Percentiles rank a stretch among this genome's conserved stretches.
Conservation (phyloP, 768 basidiomycete species). For the Boletus sp. region DNA sequence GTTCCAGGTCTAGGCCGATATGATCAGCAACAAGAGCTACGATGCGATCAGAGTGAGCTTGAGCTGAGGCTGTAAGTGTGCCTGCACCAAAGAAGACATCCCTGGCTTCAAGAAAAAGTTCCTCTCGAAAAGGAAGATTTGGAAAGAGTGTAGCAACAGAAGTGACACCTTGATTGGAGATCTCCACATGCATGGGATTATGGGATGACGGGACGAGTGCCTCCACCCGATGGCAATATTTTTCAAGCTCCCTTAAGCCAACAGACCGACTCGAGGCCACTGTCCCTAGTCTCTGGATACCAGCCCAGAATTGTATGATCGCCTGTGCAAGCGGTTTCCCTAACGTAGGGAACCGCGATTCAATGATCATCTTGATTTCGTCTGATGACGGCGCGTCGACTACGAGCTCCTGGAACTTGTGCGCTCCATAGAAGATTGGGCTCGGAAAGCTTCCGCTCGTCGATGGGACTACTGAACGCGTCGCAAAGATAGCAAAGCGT, state of each 20-base stretch:
- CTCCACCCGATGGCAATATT: constrained; percentile 75
- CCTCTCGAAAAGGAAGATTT: constrained; percentile 77
- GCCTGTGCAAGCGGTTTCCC: constrained; percentile 44
- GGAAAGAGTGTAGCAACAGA: constrained; percentile 51
- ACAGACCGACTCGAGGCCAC: constrained; percentile 54
- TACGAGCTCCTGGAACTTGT: constrained; percentile 75
- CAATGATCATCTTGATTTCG: constrained; percentile 71
- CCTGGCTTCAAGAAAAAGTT: constrained; percentile 81
- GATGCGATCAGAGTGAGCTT: constrained; percentile 47
- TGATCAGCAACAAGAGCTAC: constrained; percentile 54
- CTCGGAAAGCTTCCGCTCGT: constrained; percentile 46
- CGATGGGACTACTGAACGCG: constrained; percentile 61
- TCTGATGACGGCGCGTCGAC: constrained; percentile 56
- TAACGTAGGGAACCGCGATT: constrained; percentile 62
- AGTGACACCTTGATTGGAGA: constrained; percentile 19
- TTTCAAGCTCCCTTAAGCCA: constrained; percentile 78
- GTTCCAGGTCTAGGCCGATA: constrained; percentile 66
- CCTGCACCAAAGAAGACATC: constrained; percentile 90
- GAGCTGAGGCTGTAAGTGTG: constrained; percentile 49
- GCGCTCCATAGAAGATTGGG: constrained; percentile 78
- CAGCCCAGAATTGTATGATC: constrained; percentile 69
- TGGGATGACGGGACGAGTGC: constrained; percentile 51
- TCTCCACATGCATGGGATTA: constrained; percentile 40
- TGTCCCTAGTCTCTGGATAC: constrained; percentile 49
- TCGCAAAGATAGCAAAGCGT: constrained; percentile 85